Base-by-base conservation (phyloP, 78 protist genomes). In the Polysphondylium violaceum region DNA sequence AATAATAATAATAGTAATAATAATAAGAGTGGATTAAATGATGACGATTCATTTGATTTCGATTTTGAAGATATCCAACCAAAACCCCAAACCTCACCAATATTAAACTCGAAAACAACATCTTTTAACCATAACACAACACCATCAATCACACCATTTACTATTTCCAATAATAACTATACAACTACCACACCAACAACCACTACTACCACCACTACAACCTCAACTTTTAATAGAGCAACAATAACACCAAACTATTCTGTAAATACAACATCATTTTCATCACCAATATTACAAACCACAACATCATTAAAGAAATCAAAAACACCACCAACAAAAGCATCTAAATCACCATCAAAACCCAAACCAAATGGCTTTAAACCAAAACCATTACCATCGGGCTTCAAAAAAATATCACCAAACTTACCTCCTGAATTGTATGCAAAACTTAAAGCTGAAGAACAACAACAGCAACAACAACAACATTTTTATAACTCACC, bases 191-290 rank as follows among this genome's bases (percentile, higher is more conserved):
- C 33, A 23, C 53, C 25, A 3, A 36, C 14, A 68, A 69, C 16
- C 35, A 65, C 19, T 12, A 65, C 0, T n/a, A 16, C 23, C 55
- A 65, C 12, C n/a, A 29, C 36, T 14, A 43, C 21, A 38, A 44
- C 75, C 51, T 3, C 38, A 3, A 23, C 6, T 2, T 12, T 2
- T 33, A 61, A 27, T 11, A 61, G 38, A 8, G 27, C 43, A n/a
- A 44, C 33, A 14, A 14, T 47, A 21, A 43, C 56, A 9, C 3
- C 56, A 9, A 43, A 23, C n/a, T n/a, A n/a, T n/a, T n/a, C n/a
- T n/a, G n/a, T 41, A 7, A 41, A 19, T 27, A 69, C 60, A 69
- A 35, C 76, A n/a, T 69, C 76, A 44, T 58, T 58, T 47, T 56
- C 63, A 56, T 14, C 63, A 56, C 63, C 29, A 50, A 72, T 11